These are phyloP conservation scores for Fusarium udum DNA, from an alignment of 2,329 filamentous ascomycete species.

Conservation along the genomic window DNA sequence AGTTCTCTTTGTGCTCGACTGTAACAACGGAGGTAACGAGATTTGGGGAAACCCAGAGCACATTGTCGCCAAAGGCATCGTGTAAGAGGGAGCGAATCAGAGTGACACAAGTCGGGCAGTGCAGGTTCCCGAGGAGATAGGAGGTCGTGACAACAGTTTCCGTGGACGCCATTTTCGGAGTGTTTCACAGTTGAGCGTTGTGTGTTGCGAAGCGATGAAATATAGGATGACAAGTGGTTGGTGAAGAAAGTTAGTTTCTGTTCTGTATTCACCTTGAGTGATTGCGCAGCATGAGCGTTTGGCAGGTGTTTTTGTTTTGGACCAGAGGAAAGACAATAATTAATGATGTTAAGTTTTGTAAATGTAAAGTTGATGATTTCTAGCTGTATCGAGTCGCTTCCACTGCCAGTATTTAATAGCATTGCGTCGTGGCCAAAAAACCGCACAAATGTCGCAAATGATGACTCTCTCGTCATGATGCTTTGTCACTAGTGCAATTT, in stretches of 20 bases:
- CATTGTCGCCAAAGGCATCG: conserved; percentile 55
- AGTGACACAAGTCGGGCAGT: conserved; percentile 78
- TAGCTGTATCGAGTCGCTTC: conserved; percentile 17
- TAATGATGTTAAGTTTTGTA: background rate
- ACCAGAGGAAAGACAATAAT: background rate
- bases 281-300: background rate
- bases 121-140: conserved; percentile 77
- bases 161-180: conserved; percentile 42
- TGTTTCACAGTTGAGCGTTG: background rate
- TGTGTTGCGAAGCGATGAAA: background rate
- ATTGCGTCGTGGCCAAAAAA: conserved; percentile 42
- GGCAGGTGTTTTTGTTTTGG: background rate
- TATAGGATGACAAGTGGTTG: background rate
- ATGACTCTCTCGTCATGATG: conserved; percentile 25
- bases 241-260: conserved; percentile 12
- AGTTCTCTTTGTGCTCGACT: conserved; percentile 60
- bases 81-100: conserved; percentile 69
- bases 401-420: conserved; percentile 24
- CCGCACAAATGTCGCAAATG: conserved; percentile 50
- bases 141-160: conserved; percentile 60
- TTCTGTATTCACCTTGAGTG: background rate
- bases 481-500: conserved; percentile 29
- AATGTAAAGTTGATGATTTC: conserved; percentile 3
- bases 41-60: conserved; percentile 72
- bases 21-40: conserved; percentile 76